Conservation (phyloP, 306 rosid genomes). For the Dryas drummondii region DNA sequence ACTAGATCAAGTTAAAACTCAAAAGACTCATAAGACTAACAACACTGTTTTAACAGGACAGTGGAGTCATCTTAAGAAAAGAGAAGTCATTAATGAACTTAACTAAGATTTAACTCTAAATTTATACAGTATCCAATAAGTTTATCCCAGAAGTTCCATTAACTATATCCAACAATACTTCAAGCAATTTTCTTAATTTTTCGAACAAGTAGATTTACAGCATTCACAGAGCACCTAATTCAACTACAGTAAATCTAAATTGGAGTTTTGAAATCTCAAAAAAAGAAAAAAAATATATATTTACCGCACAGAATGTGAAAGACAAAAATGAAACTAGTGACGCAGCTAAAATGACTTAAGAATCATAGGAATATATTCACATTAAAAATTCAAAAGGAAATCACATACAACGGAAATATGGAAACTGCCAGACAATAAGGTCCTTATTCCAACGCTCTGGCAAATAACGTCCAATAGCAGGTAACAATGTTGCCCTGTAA, state of each 20-base stretch:
- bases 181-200: not conserved
- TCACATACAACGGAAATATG: conserved; percentile 84
- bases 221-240: not conserved
- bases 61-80: conserved; percentile 10
- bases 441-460: conserved; percentile 81
- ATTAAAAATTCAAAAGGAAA: not conserved
- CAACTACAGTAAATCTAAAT: not conserved
- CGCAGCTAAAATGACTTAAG: not conserved
- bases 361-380: conserved; percentile 11
- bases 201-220: not conserved
- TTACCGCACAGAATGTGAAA: not conserved
- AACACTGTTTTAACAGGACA: not conserved
- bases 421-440: conserved; percentile 67
- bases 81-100: not conserved
- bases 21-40: conserved; percentile 10
- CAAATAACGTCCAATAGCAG: conserved; percentile 72
- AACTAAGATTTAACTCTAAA: not conserved
- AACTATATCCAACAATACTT: not conserved
- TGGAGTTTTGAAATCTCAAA: not conserved
- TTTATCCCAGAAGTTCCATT: not conserved
- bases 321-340: not conserved
- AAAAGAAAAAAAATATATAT: not conserved
- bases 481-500: conserved; percentile 87
- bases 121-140: not conserved
- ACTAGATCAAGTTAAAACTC: conserved; percentile 41